These are phyloP conservation scores for Smallanthus sonchifolius DNA, from an alignment of 129 eudicot genomes.

Conservation along the genomic window DNA sequence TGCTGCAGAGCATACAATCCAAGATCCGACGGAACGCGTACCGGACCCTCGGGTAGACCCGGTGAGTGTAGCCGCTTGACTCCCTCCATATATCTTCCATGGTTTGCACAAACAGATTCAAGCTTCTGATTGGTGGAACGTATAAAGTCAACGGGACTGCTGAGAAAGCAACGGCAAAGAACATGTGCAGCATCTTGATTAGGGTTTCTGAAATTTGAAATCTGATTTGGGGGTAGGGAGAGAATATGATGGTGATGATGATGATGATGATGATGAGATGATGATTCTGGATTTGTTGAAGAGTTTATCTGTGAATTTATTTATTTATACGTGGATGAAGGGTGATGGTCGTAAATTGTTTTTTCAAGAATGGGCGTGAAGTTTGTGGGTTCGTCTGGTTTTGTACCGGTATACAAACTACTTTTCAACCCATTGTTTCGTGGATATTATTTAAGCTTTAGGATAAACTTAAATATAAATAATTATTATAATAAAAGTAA, in stretches of 20 bases:
- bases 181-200: slow-evolving; percentile 60
- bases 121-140: slow-evolving; percentile 77
- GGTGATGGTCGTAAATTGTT: neutral
- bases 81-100: slow-evolving; percentile 72
- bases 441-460: neutral
- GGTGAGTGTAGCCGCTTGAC: slow-evolving; percentile 44
- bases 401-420: neutral
- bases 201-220: neutral
- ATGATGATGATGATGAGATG: neutral
- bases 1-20: slow-evolving; percentile 50
- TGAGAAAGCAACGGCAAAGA: slow-evolving; percentile 84
- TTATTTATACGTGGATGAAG: slow-evolving; percentile 5
- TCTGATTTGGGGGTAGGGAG: slow-evolving; percentile 4
- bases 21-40: slow-evolving; percentile 53
- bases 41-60: slow-evolving; percentile 63
- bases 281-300: neutral
- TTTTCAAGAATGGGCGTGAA: neutral
- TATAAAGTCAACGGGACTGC: slow-evolving; percentile 91
- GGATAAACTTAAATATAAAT: too few species aligned
- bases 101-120: slow-evolving; percentile 63
- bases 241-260: neutral
- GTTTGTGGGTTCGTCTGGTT: slow-evolving; percentile 19
- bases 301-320: neutral
- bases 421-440: slow-evolving; percentile 13
- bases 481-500: too few species aligned